These are phyloP conservation scores for Telopea speciosissima DNA, from an alignment of 177 flowering plant species.

Conservation along the genomic window DNA sequence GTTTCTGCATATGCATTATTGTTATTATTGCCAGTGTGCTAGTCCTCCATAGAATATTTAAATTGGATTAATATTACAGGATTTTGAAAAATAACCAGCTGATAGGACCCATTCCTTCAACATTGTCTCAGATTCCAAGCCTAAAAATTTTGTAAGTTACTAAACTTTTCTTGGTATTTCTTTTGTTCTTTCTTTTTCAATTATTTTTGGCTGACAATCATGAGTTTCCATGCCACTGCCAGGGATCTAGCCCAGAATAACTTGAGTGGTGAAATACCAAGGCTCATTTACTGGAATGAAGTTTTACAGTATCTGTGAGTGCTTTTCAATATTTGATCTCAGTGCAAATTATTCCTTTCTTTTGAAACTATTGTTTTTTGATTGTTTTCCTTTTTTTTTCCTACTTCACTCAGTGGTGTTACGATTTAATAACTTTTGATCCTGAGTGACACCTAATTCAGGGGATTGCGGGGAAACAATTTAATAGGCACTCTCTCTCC, in stretches of 20 bases:
- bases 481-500: slow-evolving; percentile 82
- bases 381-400: neutral
- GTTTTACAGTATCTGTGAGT: slow-evolving; percentile 94
- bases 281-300: slow-evolving; percentile 96
- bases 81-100: slow-evolving; percentile 75
- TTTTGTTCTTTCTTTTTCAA: neutral
- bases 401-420: neutral
- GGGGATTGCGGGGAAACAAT: slow-evolving; percentile 90
- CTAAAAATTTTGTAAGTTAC: slow-evolving; percentile 73
- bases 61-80: slow-evolving; percentile 32
- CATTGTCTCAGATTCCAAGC: slow-evolving; percentile 93
- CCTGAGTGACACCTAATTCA: slow-evolving; percentile 16
- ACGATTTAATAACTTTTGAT: neutral
- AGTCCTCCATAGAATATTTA: neutral
- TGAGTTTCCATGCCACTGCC: slow-evolving; percentile 3
- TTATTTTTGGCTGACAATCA: neutral
- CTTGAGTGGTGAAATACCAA: slow-evolving; percentile 86
- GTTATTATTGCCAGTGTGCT: neutral
- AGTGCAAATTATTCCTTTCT: neutral
- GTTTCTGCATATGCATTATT: slow-evolving; percentile 9
- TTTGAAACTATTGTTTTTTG: neutral
- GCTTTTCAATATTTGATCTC: neutral
- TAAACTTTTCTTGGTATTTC: neutral
- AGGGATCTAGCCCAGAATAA: slow-evolving; percentile 91
- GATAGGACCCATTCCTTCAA: slow-evolving; percentile 93